These are phyloP conservation scores for Saturnispora kantuleensis DNA, from an alignment of 805 yeast genomes.

Conservation along the genomic window DNA sequence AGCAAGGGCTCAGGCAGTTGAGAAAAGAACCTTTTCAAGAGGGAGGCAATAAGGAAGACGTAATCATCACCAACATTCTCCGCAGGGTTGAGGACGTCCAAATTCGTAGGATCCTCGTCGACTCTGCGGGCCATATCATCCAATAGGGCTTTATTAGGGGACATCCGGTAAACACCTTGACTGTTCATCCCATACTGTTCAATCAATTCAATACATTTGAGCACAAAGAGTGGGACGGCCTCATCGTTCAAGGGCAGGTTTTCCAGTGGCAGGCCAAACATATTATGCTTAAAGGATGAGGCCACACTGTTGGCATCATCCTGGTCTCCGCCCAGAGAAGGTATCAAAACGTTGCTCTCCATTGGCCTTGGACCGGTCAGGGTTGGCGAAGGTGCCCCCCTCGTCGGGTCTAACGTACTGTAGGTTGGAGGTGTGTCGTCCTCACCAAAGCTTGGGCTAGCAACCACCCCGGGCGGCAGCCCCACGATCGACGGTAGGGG, in stretches of 20 bases:
- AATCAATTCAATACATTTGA: slow-evolving; percentile 76
- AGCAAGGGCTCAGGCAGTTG: slow-evolving; percentile 82
- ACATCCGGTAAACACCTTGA: slow-evolving; percentile 84
- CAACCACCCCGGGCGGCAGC: slow-evolving; percentile 4
- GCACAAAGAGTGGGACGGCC: slow-evolving; percentile 84
- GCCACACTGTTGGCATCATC: slow-evolving; percentile 11
- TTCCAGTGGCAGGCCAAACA: slow-evolving; percentile 83
- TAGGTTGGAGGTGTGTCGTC: slow-evolving; percentile 7
- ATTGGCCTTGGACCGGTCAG: slow-evolving; percentile 20
- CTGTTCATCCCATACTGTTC: slow-evolving; percentile 76
- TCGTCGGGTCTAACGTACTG: slow-evolving; percentile 21
- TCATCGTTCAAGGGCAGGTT: slow-evolving; percentile 77
- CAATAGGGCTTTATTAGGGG: slow-evolving; percentile 69
- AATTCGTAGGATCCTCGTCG: slow-evolving; percentile 64
- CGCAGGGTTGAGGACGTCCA: slow-evolving; percentile 41
- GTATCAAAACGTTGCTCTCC: neutral
- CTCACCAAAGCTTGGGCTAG: slow-evolving; percentile 1
- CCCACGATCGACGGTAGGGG: slow-evolving; percentile 1
- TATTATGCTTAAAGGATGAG: slow-evolving; percentile 15
- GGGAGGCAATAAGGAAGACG: slow-evolving; percentile 77
- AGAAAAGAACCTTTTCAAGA: slow-evolving; percentile 74
- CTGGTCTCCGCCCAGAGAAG: neutral
- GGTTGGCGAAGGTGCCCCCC: slow-evolving; percentile 5
- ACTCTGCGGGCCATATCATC: slow-evolving; percentile 63
- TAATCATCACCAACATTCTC: slow-evolving; percentile 63